These are phyloP conservation scores for Apiospora arundinis DNA, from an alignment of 2,329 filamentous ascomycete species.

Conservation along the genomic window DNA sequence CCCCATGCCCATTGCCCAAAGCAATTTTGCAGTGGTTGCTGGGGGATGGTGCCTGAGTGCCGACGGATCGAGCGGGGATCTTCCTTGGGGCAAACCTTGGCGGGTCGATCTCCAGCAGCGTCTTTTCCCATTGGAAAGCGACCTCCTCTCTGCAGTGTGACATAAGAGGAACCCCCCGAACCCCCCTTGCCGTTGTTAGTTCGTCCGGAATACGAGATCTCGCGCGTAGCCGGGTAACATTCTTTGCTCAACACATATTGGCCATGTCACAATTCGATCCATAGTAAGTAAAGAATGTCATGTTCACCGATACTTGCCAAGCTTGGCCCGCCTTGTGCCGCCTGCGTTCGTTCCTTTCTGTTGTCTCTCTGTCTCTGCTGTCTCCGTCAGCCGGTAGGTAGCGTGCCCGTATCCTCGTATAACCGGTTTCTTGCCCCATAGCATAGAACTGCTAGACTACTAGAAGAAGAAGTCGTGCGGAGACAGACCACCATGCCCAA, in stretches of 20 bases:
- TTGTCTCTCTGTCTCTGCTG: not conserved
- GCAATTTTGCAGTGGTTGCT: not conserved
- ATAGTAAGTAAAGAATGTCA: not conserved
- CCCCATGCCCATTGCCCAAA: constrained; percentile 7
- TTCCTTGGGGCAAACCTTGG: not conserved
- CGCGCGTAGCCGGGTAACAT: constrained; percentile 3
- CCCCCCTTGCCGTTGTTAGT: not conserved
- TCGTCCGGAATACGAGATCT: constrained; percentile 9
- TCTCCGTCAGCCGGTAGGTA: not conserved
- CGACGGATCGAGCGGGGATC: constrained; percentile 10
- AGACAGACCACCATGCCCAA: not conserved
- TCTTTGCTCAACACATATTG: not conserved
- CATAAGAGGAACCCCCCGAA: not conserved
- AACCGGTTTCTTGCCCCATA: not conserved
- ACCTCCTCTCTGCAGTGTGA: constrained; percentile 7
- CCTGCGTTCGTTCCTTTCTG: not conserved
- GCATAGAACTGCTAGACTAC: too few relatives aligned
- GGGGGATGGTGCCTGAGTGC: not conserved
- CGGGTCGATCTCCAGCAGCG: not conserved
- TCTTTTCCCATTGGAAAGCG: not conserved
- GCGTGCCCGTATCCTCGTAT: not conserved
- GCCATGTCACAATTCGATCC: not conserved
- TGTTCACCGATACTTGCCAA: not conserved
- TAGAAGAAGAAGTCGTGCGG: not conserved
- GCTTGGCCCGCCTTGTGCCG: not conserved